Conservation (phyloP, 1,284 basidiomycete genomes). For the Leccinum subspadiceum region DNA sequence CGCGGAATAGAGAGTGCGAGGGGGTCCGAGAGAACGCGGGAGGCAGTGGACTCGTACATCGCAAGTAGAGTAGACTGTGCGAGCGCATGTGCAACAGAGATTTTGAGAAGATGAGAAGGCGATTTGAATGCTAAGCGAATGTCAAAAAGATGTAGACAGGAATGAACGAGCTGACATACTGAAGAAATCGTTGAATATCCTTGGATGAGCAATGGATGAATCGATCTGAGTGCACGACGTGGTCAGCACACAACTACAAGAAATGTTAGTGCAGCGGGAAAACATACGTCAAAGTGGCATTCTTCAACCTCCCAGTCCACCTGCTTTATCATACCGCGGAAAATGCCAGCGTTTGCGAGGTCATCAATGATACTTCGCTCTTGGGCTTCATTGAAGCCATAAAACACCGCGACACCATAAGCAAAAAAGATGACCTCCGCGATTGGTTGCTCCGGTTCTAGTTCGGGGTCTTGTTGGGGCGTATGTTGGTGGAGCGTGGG, state of each 20-base stretch:
- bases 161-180: constrained; percentile 35
- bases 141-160: constrained; percentile 3
- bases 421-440: constrained; percentile 87
- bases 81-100: constrained; percentile 92
- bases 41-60: constrained; percentile 83
- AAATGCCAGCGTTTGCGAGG: constrained; percentile 66
- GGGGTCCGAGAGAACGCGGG: constrained; percentile 77
- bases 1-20: constrained; percentile 79
- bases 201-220: constrained; percentile 76
- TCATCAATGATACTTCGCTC: constrained; percentile 83
- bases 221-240: constrained; percentile 61
- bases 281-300: constrained; percentile 77
- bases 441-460: constrained; percentile 43
- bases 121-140: constrained; percentile 74
- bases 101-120: constrained; percentile 79
- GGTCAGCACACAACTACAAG: background rate
- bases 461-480: constrained; percentile 9
- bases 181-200: constrained; percentile 92
- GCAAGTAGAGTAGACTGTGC: constrained; percentile 93
- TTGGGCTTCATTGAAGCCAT: constrained; percentile 75
- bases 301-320: constrained; percentile 88
- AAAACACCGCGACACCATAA: constrained; percentile 86
- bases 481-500: background rate
- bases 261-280: background rate
- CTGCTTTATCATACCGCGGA: constrained; percentile 59